Conservation (phyloP, 1,284 basidiomycete species). For the Filobasidium uniguttulatum region DNA sequence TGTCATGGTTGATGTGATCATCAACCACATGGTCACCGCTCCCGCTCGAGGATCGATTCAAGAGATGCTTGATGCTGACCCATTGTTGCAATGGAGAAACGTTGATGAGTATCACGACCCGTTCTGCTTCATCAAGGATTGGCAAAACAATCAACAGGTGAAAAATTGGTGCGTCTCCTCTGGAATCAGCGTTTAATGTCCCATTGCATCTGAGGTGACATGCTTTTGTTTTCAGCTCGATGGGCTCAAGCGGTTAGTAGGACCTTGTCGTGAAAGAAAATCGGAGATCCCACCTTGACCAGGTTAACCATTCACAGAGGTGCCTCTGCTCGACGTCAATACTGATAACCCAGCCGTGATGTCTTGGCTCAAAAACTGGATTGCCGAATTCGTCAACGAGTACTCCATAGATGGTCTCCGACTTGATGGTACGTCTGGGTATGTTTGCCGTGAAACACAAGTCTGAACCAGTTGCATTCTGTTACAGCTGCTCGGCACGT, state of each 20-base stretch:
- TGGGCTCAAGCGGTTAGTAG: not conserved
- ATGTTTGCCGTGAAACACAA: not conserved
- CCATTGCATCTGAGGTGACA: not conserved
- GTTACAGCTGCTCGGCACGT: constrained; percentile 46
- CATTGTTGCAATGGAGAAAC: constrained; percentile 1
- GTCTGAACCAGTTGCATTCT: not conserved
- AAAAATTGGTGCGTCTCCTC: not conserved
- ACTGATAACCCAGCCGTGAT: constrained; percentile 52
- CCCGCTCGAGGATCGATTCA: constrained; percentile 8
- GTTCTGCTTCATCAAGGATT: not conserved
- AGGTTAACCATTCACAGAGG: not conserved
- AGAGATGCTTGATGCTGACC: not conserved
- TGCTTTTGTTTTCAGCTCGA: constrained; percentile 26
- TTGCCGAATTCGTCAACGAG: constrained; percentile 48
- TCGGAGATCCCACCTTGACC: not conserved
- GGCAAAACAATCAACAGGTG: not conserved
- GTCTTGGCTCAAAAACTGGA: constrained; percentile 48
- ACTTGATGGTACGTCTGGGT: constrained; percentile 45
- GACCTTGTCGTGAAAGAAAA: not conserved
- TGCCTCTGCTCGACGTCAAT: constrained; percentile 58
- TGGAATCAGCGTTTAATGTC: not conserved
- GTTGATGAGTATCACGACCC: constrained; percentile 17
- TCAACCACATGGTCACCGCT: constrained; percentile 55
- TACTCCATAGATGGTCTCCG: constrained; percentile 52
- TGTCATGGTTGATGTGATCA: constrained; percentile 64